Evolutionary conservation across 2,329 filamentous ascomycete genomes (phyloP).

Genomic region (Beauveria brongniartii): DNA sequence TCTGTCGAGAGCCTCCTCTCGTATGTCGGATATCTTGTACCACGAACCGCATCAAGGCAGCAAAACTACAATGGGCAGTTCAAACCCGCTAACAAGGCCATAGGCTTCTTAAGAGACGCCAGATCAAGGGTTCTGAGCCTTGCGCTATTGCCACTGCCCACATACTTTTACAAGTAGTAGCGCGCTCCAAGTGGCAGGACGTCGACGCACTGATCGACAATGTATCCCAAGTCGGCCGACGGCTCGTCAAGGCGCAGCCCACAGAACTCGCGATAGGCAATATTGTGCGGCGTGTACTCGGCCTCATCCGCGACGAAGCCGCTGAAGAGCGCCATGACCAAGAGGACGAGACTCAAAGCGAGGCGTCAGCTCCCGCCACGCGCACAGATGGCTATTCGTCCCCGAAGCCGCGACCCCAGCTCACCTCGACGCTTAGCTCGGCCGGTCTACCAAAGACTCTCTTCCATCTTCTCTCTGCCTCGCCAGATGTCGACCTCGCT

Average conservation of each 20-base stretch:
- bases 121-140: constrained; percentile 79
- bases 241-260: constrained; percentile 75
- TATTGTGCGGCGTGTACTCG: constrained; percentile 81
- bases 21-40: constrained; percentile 39
- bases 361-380: constrained; percentile 31
- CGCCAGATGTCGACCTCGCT: constrained; percentile 39
- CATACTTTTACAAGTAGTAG: constrained; percentile 79
- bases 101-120: constrained; percentile 81
- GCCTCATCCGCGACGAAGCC: constrained; percentile 85
- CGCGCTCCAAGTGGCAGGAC: constrained; percentile 69
- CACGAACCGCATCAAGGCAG: not conserved
- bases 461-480: constrained; percentile 78
- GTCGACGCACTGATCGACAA: constrained; percentile 71
- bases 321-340: constrained; percentile 67
- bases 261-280: constrained; percentile 90
- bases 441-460: constrained; percentile 67
- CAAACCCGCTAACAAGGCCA: not conserved
- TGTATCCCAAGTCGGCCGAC: constrained; percentile 69
- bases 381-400: constrained; percentile 22
- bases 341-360: constrained; percentile 51
- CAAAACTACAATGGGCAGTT: no score
- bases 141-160: constrained; percentile 89
- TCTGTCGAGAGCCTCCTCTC: constrained; percentile 79
- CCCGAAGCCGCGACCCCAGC: constrained; percentile 51
- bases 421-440: constrained; percentile 46